Conservation (phyloP, 495 filamentous ascomycete species). For the Amorphotheca resinae region DNA sequence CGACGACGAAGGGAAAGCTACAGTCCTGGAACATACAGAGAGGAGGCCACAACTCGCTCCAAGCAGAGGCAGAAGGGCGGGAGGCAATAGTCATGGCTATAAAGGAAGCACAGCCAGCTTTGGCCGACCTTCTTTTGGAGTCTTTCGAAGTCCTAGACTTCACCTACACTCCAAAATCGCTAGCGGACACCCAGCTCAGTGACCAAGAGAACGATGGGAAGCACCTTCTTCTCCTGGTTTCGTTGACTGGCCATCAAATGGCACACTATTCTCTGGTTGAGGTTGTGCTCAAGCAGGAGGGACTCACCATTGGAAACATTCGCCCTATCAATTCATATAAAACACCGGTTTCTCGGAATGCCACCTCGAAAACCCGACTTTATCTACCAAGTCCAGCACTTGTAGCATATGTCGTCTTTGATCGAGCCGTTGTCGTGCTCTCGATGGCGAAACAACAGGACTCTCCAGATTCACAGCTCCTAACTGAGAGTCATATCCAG, state of each 20-base stretch:
- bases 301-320: conserved; percentile 35
- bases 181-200: conserved; percentile 18
- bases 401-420: conserved; percentile 73
- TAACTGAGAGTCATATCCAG: conserved; percentile 42
- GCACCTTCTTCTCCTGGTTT: conserved; percentile 23
- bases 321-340: conserved; percentile 52
- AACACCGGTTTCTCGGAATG: conserved; percentile 27
- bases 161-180: conserved; percentile 22
- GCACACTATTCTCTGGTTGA: conserved; percentile 40
- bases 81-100: conserved; percentile 26
- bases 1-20: conserved; percentile 58
- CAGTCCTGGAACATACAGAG: conserved; percentile 82
- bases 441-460: conserved; percentile 50
- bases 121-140: conserved; percentile 15
- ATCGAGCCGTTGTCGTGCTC: conserved; percentile 59
- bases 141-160: conserved; percentile 34
- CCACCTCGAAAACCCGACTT: conserved; percentile 48
- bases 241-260: conserved; percentile 14
- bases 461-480: conserved; percentile 56
- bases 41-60: conserved; percentile 46
- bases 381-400: conserved; percentile 62
- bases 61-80: conserved; percentile 25
- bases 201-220: conserved; percentile 10
- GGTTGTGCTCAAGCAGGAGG: conserved; percentile 27
- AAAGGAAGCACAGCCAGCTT: conserved; percentile 17